These are phyloP conservation scores for Malbranchea zuffiana DNA, from an alignment of 2,329 filamentous ascomycete genomes.

Conservation along the genomic window DNA sequence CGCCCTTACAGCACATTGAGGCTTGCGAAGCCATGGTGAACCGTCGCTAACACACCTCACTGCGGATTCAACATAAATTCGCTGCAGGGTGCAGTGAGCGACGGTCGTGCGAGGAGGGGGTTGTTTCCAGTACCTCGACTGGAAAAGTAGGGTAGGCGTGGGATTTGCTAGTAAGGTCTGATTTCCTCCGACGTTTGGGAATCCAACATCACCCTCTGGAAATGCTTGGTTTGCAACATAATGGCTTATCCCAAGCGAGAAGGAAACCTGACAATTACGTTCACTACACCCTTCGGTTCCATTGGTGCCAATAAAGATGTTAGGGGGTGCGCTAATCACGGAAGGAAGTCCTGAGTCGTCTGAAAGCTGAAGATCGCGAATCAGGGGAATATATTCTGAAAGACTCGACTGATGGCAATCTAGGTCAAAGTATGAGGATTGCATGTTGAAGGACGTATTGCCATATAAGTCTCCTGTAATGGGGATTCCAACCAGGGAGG, in stretches of 20 bases:
- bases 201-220: not conserved
- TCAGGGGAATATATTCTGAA: not conserved
- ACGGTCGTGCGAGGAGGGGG: not conserved
- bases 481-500: constrained; percentile 10
- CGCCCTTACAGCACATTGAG: constrained; percentile 8
- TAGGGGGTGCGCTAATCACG: not conserved
- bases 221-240: constrained; percentile 1
- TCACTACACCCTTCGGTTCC: not conserved
- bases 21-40: not conserved
- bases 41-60: constrained; percentile 5
- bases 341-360: not conserved
- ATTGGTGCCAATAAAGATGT: constrained; percentile 5
- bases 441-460: constrained; percentile 12
- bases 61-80: constrained; percentile 11
- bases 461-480: not conserved
- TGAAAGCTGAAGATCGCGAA: not conserved
- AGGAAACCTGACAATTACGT: constrained; percentile 5
- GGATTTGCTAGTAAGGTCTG: not conserved
- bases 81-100: constrained; percentile 8
- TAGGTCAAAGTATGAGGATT: constrained; percentile 13
- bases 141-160: constrained; percentile 8
- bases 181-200: constrained; percentile 8
- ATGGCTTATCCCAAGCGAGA: constrained; percentile 9
- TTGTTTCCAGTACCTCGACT: not conserved
- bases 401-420: constrained; percentile 7